phyloP scores from a whole-genome alignment of 257 asterid genomes.

The Striga asiatica region DNA sequence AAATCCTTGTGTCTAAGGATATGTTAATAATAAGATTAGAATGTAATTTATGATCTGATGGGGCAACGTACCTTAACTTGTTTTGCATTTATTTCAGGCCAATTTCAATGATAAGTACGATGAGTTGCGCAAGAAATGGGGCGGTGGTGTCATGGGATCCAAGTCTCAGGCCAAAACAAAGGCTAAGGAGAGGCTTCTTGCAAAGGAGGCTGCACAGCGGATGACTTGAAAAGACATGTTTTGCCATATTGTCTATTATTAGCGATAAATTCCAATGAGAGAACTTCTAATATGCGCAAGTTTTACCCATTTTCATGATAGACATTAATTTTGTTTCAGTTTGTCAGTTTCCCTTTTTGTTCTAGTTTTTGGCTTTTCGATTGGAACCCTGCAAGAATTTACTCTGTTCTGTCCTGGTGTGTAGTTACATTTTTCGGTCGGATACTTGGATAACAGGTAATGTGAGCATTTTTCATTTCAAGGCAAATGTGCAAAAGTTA shows the following conservation, averaged over 20 bases:
- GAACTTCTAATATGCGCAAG: background rate
- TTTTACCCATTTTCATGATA: background rate
- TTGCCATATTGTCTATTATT: conserved; percentile 4
- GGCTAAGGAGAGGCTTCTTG: conserved; percentile 42
- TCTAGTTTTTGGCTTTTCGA: background rate
- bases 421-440: background rate
- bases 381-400: background rate
- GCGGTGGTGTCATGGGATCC: conserved; percentile 57
- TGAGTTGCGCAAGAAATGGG: conserved; percentile 53
- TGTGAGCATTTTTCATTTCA: no score
- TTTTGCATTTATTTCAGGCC: conserved; percentile 18
- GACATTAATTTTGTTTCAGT: conserved; percentile 16
- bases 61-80: background rate
- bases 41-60: background rate
- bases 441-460: no score
- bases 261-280: conserved; percentile 11
- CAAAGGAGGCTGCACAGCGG: conserved; percentile 52
- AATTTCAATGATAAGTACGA: no score
- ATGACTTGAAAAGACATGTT: conserved; percentile 17
- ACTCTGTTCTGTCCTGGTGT: background rate
- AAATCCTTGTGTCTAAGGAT: background rate
- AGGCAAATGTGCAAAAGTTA: no score
- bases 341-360: background rate
- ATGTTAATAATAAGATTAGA: no score
- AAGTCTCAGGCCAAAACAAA: no score